These are phyloP conservation scores for Trypanosoma vivax DNA, from an alignment of 208 protist genomes.

Conservation along the genomic window DNA sequence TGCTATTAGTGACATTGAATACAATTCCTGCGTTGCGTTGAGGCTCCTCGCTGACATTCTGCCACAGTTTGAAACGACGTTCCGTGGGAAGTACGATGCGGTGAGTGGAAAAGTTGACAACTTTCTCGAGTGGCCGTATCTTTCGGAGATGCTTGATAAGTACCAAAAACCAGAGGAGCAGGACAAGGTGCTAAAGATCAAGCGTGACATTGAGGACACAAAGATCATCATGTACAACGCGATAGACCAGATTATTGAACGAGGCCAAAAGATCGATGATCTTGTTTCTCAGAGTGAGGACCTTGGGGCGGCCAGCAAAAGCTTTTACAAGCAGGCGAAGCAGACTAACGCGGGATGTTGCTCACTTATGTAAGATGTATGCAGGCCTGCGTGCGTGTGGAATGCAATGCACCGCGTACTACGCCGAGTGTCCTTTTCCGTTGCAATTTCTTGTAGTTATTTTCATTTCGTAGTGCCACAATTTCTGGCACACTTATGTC, in stretches of 20 bases:
- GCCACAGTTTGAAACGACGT: conserved; percentile 72
- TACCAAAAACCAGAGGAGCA: conserved; percentile 89
- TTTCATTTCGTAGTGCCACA: too few relatives aligned
- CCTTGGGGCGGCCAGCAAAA: conserved; percentile 78
- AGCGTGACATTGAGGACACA: conserved; percentile 87
- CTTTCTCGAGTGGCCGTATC: conserved; percentile 67
- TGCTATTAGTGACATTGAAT: conserved; percentile 82
- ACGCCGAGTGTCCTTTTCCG: too few relatives aligned
- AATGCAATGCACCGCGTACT: too few relatives aligned
- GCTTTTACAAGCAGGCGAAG: conserved; percentile 87
- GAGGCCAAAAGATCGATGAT: conserved; percentile 88
- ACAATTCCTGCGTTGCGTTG: conserved; percentile 81
- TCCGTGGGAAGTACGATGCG: conserved; percentile 79
- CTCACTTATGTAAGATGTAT: conserved; percentile 54
- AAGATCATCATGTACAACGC: conserved; percentile 91
- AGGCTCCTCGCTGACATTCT: conserved; percentile 68
- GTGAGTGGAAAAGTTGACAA: conserved; percentile 51
- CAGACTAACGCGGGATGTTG: conserved; percentile 86
- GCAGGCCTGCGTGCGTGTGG: neutral
- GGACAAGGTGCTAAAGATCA: conserved; percentile 86
- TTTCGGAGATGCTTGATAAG: conserved; percentile 63
- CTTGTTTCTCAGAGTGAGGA: conserved; percentile 81
- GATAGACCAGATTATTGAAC: conserved; percentile 85
- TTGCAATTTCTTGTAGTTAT: conserved; percentile 2
- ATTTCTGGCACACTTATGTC: too few relatives aligned